phyloP scores from a whole-genome alignment of 495 filamentous ascomycete species.

The Clavariopsis aquatica region DNA sequence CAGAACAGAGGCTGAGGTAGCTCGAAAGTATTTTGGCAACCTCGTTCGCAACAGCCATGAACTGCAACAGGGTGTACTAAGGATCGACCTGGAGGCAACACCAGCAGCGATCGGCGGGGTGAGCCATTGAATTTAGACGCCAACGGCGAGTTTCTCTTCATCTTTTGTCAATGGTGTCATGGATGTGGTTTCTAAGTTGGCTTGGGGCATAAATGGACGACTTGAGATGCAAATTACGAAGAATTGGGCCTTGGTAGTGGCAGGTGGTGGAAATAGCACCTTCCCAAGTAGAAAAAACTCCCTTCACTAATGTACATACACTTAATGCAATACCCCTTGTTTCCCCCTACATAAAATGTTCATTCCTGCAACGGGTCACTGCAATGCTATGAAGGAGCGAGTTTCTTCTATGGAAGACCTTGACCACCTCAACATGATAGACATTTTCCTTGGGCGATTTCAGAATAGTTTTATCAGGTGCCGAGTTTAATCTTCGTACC shows the following conservation, averaged over 20 bases:
- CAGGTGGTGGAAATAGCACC: background rate
- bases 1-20: constrained; percentile 43
- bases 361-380: no score
- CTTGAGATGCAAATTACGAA: constrained; percentile 1
- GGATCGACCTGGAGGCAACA: constrained; percentile 77
- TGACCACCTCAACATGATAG: no score
- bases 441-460: no score
- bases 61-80: constrained; percentile 70
- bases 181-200: background rate
- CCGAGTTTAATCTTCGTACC: no score
- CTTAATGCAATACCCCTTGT: constrained; percentile 28
- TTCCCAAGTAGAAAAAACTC: background rate
- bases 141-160: background rate
- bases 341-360: no score
- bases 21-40: constrained; percentile 67
- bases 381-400: no score
- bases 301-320: constrained; percentile 19
- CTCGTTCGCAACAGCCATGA: constrained; percentile 73
- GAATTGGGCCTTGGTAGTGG: background rate
- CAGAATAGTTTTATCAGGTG: no score
- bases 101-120: constrained; percentile 42
- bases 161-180: background rate
- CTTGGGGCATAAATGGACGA: background rate
- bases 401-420: no score
- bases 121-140: background rate